These are phyloP conservation scores for Nelumbo lutea DNA, from an alignment of 164 flowering plant species.

Conservation along the genomic window DNA sequence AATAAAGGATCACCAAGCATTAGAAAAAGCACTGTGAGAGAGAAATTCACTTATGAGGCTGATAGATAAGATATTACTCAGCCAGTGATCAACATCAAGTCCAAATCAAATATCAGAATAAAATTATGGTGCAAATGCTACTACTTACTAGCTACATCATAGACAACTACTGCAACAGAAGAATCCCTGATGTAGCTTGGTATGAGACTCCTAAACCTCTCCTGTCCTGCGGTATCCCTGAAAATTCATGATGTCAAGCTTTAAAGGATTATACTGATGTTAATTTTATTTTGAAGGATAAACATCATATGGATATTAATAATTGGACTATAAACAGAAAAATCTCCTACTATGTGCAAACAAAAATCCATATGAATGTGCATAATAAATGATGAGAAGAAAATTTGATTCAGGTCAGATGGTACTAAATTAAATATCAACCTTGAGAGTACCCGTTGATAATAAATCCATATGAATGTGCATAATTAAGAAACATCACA, in stretches of 20 bases:
- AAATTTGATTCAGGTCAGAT: too few relatives aligned
- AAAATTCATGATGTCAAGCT: not conserved
- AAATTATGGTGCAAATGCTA: not conserved
- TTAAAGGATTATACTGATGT: not conserved
- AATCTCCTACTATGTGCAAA: not conserved
- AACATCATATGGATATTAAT: not conserved
- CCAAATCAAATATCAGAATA: not conserved
- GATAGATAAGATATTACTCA: too few relatives aligned
- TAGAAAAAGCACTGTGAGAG: too few relatives aligned
- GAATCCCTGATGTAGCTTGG: slow-evolving; percentile 96
- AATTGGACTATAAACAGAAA: not conserved
- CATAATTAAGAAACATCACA: too few relatives aligned
- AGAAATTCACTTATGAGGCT: too few relatives aligned
- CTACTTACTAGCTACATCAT: slow-evolving; percentile 84
- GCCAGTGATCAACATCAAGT: too few relatives aligned
- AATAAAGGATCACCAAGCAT: too few relatives aligned
- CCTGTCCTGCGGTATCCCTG: slow-evolving; percentile 98
- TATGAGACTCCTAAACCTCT: slow-evolving; percentile 88
- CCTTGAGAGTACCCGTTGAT: too few relatives aligned
- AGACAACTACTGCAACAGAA: slow-evolving; percentile 85
- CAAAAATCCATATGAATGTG: too few relatives aligned
- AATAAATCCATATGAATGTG: too few relatives aligned
- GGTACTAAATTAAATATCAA: too few relatives aligned
- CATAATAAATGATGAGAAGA: too few relatives aligned
- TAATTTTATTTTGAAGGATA: not conserved